Percentiles rank a stretch among this genome's conserved stretches.
phyloP scores from a whole-genome alignment of 352 stramenopile genomes.

The Globisporangium perplexum region DNA sequence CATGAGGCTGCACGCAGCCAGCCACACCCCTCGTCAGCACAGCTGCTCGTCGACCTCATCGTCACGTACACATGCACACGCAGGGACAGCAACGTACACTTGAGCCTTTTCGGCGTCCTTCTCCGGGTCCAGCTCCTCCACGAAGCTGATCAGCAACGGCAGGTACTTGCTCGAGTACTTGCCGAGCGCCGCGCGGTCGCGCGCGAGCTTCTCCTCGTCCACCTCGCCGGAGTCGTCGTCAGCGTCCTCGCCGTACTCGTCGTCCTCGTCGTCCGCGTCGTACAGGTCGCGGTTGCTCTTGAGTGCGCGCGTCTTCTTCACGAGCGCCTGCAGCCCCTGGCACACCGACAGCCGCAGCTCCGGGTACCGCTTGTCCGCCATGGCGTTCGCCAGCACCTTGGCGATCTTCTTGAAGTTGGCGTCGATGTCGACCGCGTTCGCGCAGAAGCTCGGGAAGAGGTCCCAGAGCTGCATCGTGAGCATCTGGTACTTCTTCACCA shows the following conservation, averaged over 20 bases:
- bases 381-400: slow-evolving; percentile 82
- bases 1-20: slow-evolving; percentile 25
- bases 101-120: slow-evolving; percentile 71
- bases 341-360: slow-evolving; percentile 81
- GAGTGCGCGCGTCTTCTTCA: slow-evolving; percentile 63
- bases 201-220: slow-evolving; percentile 68
- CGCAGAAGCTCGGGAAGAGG: slow-evolving; percentile 77
- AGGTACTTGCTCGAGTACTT: slow-evolving; percentile 85
- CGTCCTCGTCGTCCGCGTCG: slow-evolving; percentile 36
- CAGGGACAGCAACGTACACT: slow-evolving; percentile 14
- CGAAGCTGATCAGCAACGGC: slow-evolving; percentile 76
- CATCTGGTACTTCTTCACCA: slow-evolving; percentile 71
- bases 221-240: slow-evolving; percentile 49
- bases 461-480: slow-evolving; percentile 79
- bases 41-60: not conserved
- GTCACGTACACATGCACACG: not conserved
- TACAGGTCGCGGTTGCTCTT: slow-evolving; percentile 35
- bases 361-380: slow-evolving; percentile 83
- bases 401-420: slow-evolving; percentile 82
- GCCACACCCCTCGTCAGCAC: not conserved
- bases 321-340: slow-evolving; percentile 74
- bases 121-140: slow-evolving; percentile 74
- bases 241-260: slow-evolving; percentile 29
- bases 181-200: slow-evolving; percentile 65
- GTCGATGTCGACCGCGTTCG: slow-evolving; percentile 66